These are phyloP conservation scores for Marsdenia floribunda DNA, from an alignment of 257 asterid genomes.

Conservation along the genomic window DNA sequence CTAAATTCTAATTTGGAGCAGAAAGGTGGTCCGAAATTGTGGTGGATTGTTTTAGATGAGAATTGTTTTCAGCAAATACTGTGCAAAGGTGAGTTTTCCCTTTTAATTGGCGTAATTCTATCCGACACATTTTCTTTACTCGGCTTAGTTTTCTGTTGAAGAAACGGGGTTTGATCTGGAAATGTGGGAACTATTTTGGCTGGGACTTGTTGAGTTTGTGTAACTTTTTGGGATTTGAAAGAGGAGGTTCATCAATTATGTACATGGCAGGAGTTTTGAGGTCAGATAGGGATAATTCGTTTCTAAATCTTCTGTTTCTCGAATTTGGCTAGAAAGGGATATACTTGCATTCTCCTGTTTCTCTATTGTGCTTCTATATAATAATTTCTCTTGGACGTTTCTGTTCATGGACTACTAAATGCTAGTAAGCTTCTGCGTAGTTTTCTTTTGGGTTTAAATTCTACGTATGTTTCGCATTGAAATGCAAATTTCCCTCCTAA, in stretches of 20 bases:
- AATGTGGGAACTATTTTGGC: slow-evolving; percentile 19
- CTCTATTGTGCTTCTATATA: neutral
- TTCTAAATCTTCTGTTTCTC: neutral
- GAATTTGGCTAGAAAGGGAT: neutral
- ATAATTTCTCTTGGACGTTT: neutral
- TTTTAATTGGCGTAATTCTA: neutral
- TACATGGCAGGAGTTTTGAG: neutral
- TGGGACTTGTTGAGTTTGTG: slow-evolving; percentile 22
- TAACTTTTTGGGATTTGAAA: slow-evolving; percentile 9
- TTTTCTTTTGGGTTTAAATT: too few species aligned
- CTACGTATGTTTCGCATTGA: too few species aligned
- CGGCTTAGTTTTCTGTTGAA: neutral
- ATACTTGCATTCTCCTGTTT: neutral
- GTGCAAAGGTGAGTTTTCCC: neutral
- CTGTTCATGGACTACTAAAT: neutral
- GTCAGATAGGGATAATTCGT: neutral
- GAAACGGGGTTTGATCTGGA: slow-evolving; percentile 17
- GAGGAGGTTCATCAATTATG: neutral
- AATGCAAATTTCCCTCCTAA: too few species aligned
- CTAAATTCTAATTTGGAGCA: slow-evolving; percentile 13
- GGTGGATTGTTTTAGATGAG: neutral
- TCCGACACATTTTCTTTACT: neutral
- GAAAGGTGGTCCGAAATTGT: neutral
- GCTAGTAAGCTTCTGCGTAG: neutral
- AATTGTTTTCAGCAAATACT: slow-evolving; percentile 10